Evolutionary conservation across 2,329 filamentous ascomycete genomes (phyloP), one percentile per base, ranked within the genome.

Genomic region (Dactylellina parvicollis): DNA sequence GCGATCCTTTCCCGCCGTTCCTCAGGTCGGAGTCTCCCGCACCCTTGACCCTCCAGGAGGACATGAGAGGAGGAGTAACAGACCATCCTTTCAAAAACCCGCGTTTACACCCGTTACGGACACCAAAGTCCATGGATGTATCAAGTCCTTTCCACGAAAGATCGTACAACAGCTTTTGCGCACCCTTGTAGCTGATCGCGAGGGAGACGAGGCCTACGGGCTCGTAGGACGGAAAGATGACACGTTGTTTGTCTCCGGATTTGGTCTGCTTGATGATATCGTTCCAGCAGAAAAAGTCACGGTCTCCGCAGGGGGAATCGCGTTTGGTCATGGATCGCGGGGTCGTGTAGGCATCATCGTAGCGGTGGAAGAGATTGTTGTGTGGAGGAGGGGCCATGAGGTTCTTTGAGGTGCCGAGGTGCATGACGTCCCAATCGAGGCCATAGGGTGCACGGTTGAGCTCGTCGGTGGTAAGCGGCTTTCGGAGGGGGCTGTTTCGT

Each of bases 391-490:
- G 70, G 8, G 70, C 70, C 70, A 74, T 74, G 18, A 56, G 24
- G 30, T 74, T 74, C 49, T 42, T 60, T 8, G 70, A 74, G 10
- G 70, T 74, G 2, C 70, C 70, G 10, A 74, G 55, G 38, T 74
- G 70, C 49, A 74, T 74, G 14, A 74, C 70, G 32, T 74, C 70
- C 70, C 70, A 74, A 14, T 74, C 70, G 34, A 74, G 70, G n/a
- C 70, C 70, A 18, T 74, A 74, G 1, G 70, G 70, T 12, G 61
- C 61, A 10, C 70, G 61, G 16, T 38, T 67, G 28, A 61, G 20
- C 26, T 74, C 70, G 20, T 74, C 70, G 22, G 60, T 56, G 14
- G 61, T 74, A 9, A 74, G 44, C 3, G 70, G 70, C 32, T 66
- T 66, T 16, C 67, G 67, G 40, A 67, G 56, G 7, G 70, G 70